Percentiles rank a stretch among this genome's conserved stretches.
Evolutionary conservation across 495 filamentous ascomycete species (phyloP).

Genomic region (Neurospora terricola): DNA sequence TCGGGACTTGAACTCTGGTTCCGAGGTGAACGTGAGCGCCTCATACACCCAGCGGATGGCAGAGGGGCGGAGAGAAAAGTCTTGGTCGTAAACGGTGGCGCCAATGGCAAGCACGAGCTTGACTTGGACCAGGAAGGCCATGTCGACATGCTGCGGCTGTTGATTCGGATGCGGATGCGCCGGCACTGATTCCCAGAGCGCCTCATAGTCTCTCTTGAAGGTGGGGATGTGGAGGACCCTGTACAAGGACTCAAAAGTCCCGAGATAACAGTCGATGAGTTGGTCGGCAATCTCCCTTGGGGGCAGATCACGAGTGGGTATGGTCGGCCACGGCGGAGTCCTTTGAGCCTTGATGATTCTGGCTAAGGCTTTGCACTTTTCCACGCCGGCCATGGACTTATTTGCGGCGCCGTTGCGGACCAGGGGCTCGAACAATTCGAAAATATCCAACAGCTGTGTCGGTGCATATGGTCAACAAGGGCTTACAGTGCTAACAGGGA

Average conservation of each 20-base stretch:
- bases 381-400: neutral
- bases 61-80: slow-evolving; percentile 11
- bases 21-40: slow-evolving; percentile 13
- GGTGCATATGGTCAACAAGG: neutral
- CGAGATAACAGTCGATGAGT: slow-evolving; percentile 36
- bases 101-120: slow-evolving; percentile 21
- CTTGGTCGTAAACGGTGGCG: slow-evolving; percentile 9
- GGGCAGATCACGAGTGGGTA: slow-evolving; percentile 25
- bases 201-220: slow-evolving; percentile 33
- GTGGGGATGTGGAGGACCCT: slow-evolving; percentile 49
- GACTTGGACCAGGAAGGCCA: slow-evolving; percentile 9
- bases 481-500: neutral
- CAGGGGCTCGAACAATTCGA: slow-evolving; percentile 6
- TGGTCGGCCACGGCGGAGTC: slow-evolving; percentile 8
- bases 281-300: slow-evolving; percentile 35
- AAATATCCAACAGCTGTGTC: slow-evolving; percentile 19
- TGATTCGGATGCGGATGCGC: neutral
- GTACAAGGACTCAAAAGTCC: slow-evolving; percentile 37
- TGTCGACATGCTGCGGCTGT: neutral
- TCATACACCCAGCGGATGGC: slow-evolving; percentile 18
- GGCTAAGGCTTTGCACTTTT: slow-evolving; percentile 22
- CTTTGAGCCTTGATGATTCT: slow-evolving; percentile 12
- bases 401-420: neutral
- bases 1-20: slow-evolving; percentile 12
- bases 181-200: slow-evolving; percentile 19